Conservation (phyloP, 306 rosid species). For the Citrullus amarus region DNA sequence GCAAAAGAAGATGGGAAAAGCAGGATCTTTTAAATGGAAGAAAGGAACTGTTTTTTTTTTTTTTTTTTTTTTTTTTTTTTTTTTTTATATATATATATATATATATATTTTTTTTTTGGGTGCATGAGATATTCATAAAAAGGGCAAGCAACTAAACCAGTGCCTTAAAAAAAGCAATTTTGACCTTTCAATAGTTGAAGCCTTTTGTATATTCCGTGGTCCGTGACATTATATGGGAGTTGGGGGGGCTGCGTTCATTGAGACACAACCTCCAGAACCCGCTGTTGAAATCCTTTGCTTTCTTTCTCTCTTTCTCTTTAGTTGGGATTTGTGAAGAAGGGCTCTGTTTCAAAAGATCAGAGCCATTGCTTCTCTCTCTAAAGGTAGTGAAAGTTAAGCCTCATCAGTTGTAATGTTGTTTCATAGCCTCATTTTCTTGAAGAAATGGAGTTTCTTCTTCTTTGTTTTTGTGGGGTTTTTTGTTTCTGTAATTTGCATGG, state of each 20-base stretch:
- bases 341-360: neutral
- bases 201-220: neutral
- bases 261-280: neutral
- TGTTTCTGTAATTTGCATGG: neutral
- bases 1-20: neutral
- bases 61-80: no score
- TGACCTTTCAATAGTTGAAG: neutral
- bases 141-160: neutral
- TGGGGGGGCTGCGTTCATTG: neutral
- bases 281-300: neutral
- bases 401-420: neutral
- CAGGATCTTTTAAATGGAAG: neutral
- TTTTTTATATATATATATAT: no score
- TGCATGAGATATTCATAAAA: neutral
- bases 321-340: neutral
- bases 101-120: neutral
- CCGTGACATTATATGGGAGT: neutral
- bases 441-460: neutral
- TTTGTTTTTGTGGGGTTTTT: neutral
- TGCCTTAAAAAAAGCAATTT: neutral
- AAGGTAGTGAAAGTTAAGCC: neutral
- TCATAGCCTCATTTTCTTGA: neutral
- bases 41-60: neutral
- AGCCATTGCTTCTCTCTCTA: neutral
- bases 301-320: neutral